A percentile compares a stretch with the other conserved stretches of the same genome.
Evolutionary conservation across 129 eudicot genomes (phyloP).

Genomic region (Rutidosis leptorrhynchoides): DNA sequence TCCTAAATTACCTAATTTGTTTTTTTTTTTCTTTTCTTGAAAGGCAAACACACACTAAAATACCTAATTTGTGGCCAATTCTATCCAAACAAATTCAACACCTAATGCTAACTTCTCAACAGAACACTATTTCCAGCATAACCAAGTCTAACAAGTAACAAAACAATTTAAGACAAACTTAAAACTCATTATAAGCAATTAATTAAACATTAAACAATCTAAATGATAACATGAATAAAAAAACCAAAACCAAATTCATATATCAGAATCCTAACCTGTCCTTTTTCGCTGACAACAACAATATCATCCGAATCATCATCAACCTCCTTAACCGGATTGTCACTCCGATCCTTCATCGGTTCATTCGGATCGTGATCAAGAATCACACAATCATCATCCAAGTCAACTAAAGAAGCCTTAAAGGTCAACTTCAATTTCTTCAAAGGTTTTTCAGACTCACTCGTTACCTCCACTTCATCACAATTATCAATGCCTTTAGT

Average conservation of each 20-base stretch:
- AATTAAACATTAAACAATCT: neutral
- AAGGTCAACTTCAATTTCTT: constrained; percentile 27
- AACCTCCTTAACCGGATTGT: constrained; percentile 17
- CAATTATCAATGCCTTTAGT: constrained; percentile 40
- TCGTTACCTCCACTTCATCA: constrained; percentile 40
- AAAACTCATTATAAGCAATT: constrained; percentile 7
- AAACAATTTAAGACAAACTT: neutral
- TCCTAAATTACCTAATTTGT: too few species aligned
- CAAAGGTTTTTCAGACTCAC: constrained; percentile 36
- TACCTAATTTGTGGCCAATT: neutral
- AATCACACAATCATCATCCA: constrained; percentile 84
- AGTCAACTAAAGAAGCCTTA: constrained; percentile 24
- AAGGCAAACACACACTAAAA: too few species aligned
- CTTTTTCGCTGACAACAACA: constrained; percentile 65
- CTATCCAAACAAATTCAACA: neutral
- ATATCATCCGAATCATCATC: constrained; percentile 58
- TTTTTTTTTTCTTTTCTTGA: too few species aligned
- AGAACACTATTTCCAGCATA: constrained; percentile 1
- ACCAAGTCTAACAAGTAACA: neutral
- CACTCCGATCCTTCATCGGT: constrained; percentile 23
- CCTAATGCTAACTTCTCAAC: neutral
- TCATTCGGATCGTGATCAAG: constrained; percentile 82
- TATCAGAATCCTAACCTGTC: constrained; percentile 48
- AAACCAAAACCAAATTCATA: neutral
- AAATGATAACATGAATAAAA: neutral